Evolutionary conservation across 768 basidiomycete genomes (phyloP).

Genomic region (Suillus americanus): DNA sequence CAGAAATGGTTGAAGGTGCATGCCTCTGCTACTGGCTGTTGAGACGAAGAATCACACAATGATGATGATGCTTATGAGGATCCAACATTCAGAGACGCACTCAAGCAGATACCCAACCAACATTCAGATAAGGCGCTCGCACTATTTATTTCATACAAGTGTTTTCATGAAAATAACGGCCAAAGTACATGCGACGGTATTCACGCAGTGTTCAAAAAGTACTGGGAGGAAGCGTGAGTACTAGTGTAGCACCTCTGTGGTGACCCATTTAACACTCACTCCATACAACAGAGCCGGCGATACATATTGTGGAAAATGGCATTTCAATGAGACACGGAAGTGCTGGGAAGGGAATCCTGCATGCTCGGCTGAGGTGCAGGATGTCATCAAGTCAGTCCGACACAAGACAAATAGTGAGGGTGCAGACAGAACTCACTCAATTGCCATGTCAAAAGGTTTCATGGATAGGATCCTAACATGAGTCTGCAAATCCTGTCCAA

Average conservation of each 20-base stretch:
- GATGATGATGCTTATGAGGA: neutral
- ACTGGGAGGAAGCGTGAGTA: no score
- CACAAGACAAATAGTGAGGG: neutral
- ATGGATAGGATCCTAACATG: no score
- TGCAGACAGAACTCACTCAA: neutral
- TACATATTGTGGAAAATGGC: neutral
- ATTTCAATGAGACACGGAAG: neutral
- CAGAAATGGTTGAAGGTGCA: no score
- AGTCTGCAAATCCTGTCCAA: no score
- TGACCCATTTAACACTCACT: neutral
- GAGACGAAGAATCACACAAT: no score
- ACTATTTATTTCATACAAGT: conserved; percentile 4
- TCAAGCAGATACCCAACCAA: neutral
- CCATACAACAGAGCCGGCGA: neutral
- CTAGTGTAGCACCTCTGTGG: no score
- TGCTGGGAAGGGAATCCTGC: neutral
- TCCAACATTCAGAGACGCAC: neutral
- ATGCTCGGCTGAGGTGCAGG: neutral
- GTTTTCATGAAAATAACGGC: conserved; percentile 2
- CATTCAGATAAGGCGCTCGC: conserved; percentile 2
- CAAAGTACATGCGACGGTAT: conserved; percentile 3
- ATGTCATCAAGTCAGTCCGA: neutral
- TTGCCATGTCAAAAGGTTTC: no score
- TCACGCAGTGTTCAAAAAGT: neutral
- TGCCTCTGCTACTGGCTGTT: no score